Base-by-base conservation (phyloP, 805 yeast species). In the Wickerhamiella allomyrinae region DNA sequence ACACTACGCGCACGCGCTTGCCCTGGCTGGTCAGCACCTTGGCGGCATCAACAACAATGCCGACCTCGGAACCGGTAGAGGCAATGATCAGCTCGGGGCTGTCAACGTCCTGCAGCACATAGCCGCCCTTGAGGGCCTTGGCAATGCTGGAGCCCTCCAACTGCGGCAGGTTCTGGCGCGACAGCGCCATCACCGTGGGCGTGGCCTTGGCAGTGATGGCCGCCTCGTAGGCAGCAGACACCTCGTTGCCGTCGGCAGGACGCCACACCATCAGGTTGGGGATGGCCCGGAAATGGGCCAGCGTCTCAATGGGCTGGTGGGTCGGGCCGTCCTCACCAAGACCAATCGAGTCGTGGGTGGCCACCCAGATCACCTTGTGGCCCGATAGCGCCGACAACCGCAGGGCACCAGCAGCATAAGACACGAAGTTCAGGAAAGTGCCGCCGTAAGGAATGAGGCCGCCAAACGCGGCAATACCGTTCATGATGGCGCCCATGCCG, bases 401-500 rank as follows among this genome's bases (percentile, higher is more conserved):
- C 24, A 71, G 66, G 37, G 74, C 74, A 41, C 75, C 73, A 10
- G 75, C 68, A 31, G 73, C 74, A 50, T 71, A 71, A 37, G 71
- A 74, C 39, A 76, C 80, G 56, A 89, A 89, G 77, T 91, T 89
- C 66, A 89, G 73, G 86, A 89, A 89, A 59, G 98, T 89, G 68
- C 95, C 97, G 65, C 95, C 95, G 70, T 78, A 87, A 55, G 86
- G 79, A 66, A 78, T 81, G 73, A 71, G 76, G 70, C 83, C 84
- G 50, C 78, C 78, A 59, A 68, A 89, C 43, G 95, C 96, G 46
- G 91, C 73, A 56, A 89, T 81, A 79, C 98, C 98, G 69, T 91
- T 89, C 77, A 87, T 74, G 64, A 87, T 81, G 51, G 96, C 95
- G 69, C 95, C 95, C 96, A 89, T 86, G 65, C 84, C 96, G 68